phyloP scores from a whole-genome alignment of 78 protist genomes.

The Monocercomonoides exilis region DNA sequence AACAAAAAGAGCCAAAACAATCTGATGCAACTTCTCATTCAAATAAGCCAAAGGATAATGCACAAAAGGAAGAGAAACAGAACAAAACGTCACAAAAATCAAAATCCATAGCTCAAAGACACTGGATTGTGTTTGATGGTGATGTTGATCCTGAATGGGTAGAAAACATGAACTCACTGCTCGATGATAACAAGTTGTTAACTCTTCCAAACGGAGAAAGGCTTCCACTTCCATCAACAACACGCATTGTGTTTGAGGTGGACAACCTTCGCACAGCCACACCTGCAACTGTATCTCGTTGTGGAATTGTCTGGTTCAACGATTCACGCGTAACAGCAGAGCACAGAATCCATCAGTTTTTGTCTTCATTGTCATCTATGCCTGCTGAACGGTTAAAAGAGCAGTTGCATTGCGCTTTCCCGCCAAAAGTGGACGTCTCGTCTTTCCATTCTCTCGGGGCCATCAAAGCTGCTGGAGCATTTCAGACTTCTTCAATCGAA shows the following conservation, averaged over 20 bases:
- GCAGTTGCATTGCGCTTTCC: background rate
- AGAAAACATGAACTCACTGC: constrained; percentile 89
- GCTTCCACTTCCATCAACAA: constrained; percentile 73
- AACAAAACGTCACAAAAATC: background rate
- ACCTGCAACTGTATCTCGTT: constrained; percentile 92
- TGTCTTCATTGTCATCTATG: background rate
- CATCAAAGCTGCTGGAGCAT: background rate
- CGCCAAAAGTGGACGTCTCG: background rate
- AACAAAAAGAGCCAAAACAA: too few species aligned
- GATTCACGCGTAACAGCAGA: constrained; percentile 42
- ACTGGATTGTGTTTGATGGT: constrained; percentile 96
- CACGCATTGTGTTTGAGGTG: constrained; percentile 86
- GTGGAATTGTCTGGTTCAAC: constrained; percentile 97
- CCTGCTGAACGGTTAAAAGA: background rate
- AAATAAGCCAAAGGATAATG: background rate
- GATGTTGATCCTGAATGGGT: constrained; percentile 99
- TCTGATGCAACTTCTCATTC: background rate
- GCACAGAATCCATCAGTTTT: background rate
- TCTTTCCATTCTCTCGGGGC: background rate
- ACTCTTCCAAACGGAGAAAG: constrained; percentile 98
- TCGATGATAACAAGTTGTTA: constrained; percentile 92
- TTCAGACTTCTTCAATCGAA: background rate
- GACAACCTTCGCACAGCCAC: constrained; percentile 87
- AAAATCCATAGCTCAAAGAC: constrained; percentile 33
- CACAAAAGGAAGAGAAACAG: background rate